Evolutionary conservation across 129 eudicot genomes (phyloP).

Genomic region (Arctium minus): DNA sequence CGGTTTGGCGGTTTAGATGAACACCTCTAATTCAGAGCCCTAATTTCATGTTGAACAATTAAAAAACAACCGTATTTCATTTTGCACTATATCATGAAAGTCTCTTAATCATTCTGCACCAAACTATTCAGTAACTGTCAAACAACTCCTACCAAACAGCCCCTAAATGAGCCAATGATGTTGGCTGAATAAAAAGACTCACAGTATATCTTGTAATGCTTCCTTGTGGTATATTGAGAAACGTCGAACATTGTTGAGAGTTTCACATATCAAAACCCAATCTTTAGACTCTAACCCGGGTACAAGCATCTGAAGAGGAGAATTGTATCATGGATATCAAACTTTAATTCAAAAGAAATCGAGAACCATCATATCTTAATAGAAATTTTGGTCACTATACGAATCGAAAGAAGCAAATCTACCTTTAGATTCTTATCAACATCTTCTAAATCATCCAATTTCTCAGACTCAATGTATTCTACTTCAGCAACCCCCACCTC

Average conservation of each 20-base stretch:
- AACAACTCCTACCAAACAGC: too few relatives aligned
- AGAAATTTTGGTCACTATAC: neutral
- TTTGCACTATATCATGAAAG: too few relatives aligned
- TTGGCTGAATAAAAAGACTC: slow-evolving; percentile 17
- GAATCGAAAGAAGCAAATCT: neutral
- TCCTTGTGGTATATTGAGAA: slow-evolving; percentile 63
- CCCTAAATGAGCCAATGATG: neutral
- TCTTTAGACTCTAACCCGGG: slow-evolving; percentile 59
- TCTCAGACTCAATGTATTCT: slow-evolving; percentile 63
- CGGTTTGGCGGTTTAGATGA: too few relatives aligned
- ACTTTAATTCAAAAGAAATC: neutral
- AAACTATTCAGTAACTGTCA: too few relatives aligned
- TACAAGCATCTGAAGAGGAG: slow-evolving; percentile 44
- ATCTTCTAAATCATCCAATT: slow-evolving; percentile 58
- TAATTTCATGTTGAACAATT: too few relatives aligned
- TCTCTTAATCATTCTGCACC: too few relatives aligned
- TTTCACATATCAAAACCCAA: slow-evolving; percentile 59
- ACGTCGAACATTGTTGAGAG: slow-evolving; percentile 62
- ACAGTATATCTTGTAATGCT: slow-evolving; percentile 47
- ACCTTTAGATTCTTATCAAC: slow-evolving; percentile 50
- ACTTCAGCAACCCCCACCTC: slow-evolving; percentile 38
- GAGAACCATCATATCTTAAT: neutral
- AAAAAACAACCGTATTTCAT: too few relatives aligned
- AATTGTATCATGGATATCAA: neutral
- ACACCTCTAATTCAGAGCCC: too few relatives aligned